Base-by-base conservation (phyloP, 805 yeast species). In the Kodamaea nitidulidarum region DNA sequence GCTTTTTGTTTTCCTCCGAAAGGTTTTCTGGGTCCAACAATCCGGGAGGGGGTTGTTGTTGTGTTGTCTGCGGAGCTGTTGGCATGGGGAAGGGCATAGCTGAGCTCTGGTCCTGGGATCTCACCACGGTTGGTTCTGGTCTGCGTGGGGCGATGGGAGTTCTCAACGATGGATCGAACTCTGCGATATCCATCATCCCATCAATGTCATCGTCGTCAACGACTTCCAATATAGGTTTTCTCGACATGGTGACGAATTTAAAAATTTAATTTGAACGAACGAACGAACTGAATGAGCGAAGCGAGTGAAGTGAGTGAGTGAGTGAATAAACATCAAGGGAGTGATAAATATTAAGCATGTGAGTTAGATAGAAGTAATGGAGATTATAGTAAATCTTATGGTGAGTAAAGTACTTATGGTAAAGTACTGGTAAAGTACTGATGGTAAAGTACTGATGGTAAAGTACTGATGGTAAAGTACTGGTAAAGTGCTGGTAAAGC, bases 131-230 rank as follows among this genome's bases (percentile, higher is more conserved):
- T 26, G 87, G 84, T 45, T 73, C 72, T 15, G 81, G 75, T 49
- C 74, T 70, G 35, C 61, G 50, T 15, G 88, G 88, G 1, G 90
- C 90, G 15, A 83, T 63, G 6, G 91, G 85, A 0, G 91, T 81
- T 30, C 60, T 71, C 46, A 84, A 63, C 28, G 52, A 49, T 35
- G 67, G 88, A 61, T 88, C 97, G 47, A 88, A 84, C 65, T 91
- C 95, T 3, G 95, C 95, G 18, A 90, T 70, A 62, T 90, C 96
- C 85, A 87, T 83, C 80, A 88, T 71, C 65, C 88, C 81, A 56
- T 90, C 97, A 63, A 91, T 80, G 51, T 83, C 90, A 47, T 86
- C 95, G 54, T 79, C 84, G 57, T 83, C 88, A 42, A 84, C 79
- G 50, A 84, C 90, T 58, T 84, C 95, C 40, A 84, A 58, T 24